These are phyloP conservation scores for Boletus eberwhitei DNA, from an alignment of 768 basidiomycete genomes.

Conservation along the genomic window DNA sequence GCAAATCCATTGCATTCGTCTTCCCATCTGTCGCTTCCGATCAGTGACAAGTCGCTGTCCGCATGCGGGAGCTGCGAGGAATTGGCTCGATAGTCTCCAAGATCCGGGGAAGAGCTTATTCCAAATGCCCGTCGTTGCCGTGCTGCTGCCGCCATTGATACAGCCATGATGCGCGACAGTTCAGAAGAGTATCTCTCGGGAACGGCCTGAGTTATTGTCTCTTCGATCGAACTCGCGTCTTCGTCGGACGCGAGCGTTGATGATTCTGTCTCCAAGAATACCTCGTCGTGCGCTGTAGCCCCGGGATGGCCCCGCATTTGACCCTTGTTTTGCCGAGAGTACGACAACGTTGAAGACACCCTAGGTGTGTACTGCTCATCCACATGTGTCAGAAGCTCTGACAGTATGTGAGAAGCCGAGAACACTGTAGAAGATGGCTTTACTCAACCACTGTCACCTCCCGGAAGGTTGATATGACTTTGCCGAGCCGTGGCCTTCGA, in stretches of 20 bases:
- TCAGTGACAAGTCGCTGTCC: conserved; percentile 48
- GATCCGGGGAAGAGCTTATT: conserved; percentile 40
- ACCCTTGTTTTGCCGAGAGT: conserved; percentile 2
- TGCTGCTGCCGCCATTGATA: conserved; percentile 37
- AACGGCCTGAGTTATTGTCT: background rate
- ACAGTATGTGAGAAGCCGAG: conserved; percentile 5
- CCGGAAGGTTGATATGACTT: background rate
- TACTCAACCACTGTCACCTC: conserved; percentile 12
- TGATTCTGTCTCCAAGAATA: conserved; percentile 8
- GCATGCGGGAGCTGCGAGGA: conserved; percentile 29
- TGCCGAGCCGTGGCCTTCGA: background rate
- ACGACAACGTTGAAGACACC: conserved; percentile 4
- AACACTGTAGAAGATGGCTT: background rate
- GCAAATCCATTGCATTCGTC: conserved; percentile 32
- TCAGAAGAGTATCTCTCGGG: conserved; percentile 27
- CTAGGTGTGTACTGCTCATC: conserved; percentile 25
- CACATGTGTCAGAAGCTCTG: conserved; percentile 2
- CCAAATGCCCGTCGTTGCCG: conserved; percentile 51
- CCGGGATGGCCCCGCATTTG: background rate
- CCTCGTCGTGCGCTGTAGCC: background rate
- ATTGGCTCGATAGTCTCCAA: background rate
- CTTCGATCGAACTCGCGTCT: conserved; percentile 3
- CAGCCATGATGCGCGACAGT: conserved; percentile 25
- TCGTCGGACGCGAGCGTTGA: conserved; percentile 17
- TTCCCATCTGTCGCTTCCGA: conserved; percentile 39